phyloP scores from a whole-genome alignment of 2,329 filamentous ascomycete genomes.

The Talaromyces marneffei region DNA sequence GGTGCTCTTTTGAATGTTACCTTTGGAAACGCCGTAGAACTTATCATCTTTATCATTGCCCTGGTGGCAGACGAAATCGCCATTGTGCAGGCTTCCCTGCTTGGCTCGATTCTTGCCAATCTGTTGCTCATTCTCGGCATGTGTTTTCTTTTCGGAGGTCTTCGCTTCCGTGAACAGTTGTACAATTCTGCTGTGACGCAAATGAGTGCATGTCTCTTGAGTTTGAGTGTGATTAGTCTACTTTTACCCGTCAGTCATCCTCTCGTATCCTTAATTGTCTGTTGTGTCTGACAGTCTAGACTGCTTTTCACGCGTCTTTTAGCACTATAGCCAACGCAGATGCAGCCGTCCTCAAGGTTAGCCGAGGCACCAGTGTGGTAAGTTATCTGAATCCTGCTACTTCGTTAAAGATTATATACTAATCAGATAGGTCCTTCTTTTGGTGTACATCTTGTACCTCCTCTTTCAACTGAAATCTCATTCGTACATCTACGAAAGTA shows the following conservation, averaged over 20 bases:
- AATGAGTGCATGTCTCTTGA: constrained; percentile 85
- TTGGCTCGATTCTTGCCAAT: constrained; percentile 82
- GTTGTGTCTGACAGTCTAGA: constrained; percentile 43
- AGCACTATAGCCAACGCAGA: constrained; percentile 56
- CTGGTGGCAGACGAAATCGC: constrained; percentile 71
- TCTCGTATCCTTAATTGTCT: neutral
- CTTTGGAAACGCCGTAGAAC: constrained; percentile 67
- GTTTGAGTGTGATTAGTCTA: constrained; percentile 78
- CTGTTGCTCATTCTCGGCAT: constrained; percentile 80
- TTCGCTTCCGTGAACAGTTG: constrained; percentile 79
- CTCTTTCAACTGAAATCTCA: constrained; percentile 88
- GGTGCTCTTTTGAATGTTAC: constrained; percentile 66
- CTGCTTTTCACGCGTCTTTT: constrained; percentile 84
- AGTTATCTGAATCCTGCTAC: constrained; percentile 31
- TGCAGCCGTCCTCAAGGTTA: constrained; percentile 66
- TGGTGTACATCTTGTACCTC: constrained; percentile 77
- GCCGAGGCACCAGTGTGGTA: constrained; percentile 76
- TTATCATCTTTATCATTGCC: constrained; percentile 68
- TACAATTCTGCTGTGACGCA: constrained; percentile 90
- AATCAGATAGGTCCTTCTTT: constrained; percentile 49
- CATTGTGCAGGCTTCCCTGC: constrained; percentile 78
- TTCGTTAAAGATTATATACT: constrained; percentile 37
- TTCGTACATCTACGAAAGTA: constrained; percentile 81
- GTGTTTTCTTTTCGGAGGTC: constrained; percentile 75
- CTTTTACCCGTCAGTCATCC: constrained; percentile 61